Base-by-base conservation (phyloP, 2,329 filamentous ascomycete genomes). In the Stagonosporopsis rhizophila region DNA sequence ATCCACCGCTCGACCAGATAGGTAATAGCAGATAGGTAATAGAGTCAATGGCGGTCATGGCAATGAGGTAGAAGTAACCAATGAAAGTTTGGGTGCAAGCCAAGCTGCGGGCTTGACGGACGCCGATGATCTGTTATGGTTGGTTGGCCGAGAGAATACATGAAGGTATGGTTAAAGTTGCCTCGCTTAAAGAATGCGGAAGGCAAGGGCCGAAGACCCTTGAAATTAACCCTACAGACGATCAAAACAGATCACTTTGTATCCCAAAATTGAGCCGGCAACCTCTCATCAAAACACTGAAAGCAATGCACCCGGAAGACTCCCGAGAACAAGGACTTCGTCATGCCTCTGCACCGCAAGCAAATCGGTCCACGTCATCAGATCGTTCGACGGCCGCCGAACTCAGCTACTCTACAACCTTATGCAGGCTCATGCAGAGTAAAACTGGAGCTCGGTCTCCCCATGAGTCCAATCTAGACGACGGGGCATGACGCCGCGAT, bases 321-420 rank as follows among this genome's bases (percentile, higher is more conserved):
- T 19, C 3, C 2, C 40, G 19, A 11, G 12, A 42, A 30, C 8
- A 15, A n/a, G 4, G 19, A 23, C 3, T 2, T 17, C 12, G 28
- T 9, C 11, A 9, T 34, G 17, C 6, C 19, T 25, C 4, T 15
- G 4, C 22, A 25, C 14, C 22, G 12, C 6, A 22, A 4, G 27
- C 12, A 20, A 17, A 41, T 11, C 23, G 6, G 20, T 22, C 20
- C 2, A 44, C 44, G 39, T 39, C 45, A 50, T 48, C n/a, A 14
- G 11, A 14, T 39, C n/a, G 25, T 23, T 44, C 19, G 30, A 15
- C 11, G 28, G 40, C 20, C 20, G 20, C 45, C 19, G 7, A 14
- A 39, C 28, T 17, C 30, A 38, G 52, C 44, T 44, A 55, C 52
- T 39, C 44, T 27, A 39, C 44, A 49, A 50, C 40, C 34, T 39